Evolutionary conservation across 2,329 filamentous ascomycete genomes (phyloP).

Genomic region (Beauveria bassiana): DNA sequence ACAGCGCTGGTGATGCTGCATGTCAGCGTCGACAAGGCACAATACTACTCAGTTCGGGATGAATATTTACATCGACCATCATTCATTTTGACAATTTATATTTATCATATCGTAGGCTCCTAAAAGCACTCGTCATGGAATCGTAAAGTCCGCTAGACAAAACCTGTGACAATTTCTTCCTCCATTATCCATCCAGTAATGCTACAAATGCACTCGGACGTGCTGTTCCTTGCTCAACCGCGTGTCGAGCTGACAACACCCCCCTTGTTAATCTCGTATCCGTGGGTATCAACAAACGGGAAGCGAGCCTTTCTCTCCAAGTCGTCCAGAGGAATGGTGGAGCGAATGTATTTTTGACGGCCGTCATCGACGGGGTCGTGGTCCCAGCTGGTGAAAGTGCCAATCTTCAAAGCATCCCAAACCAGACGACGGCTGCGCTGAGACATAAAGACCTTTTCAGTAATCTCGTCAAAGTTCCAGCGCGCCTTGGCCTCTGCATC

Average conservation of each 20-base stretch:
- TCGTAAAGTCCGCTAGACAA: conserved; percentile 4
- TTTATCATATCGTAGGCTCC: not conserved
- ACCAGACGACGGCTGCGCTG: conserved; percentile 74
- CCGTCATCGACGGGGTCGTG: conserved; percentile 68
- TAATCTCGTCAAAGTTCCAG: conserved; percentile 79
- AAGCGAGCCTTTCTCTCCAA: conserved; percentile 69
- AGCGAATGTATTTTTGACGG: conserved; percentile 72
- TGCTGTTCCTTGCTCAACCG: conserved; percentile 4
- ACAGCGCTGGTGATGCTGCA: no score
- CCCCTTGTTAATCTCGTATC: conserved; percentile 36
- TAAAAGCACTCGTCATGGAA: conserved; percentile 2
- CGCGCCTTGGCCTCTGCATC: conserved; percentile 62
- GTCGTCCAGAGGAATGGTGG: conserved; percentile 71
- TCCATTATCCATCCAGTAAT: not conserved
- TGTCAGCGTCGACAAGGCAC: no score
- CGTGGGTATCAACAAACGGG: conserved; percentile 54
- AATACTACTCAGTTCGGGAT: no score
- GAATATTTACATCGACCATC: no score
- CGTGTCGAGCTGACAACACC: conserved; percentile 29
- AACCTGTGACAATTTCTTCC: not conserved
- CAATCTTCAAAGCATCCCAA: conserved; percentile 71
- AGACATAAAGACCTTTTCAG: conserved; percentile 62
- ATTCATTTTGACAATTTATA: no score
- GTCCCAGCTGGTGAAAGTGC: conserved; percentile 77
- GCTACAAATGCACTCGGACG: not conserved